A percentile compares a stretch with the other conserved stretches of the same genome.
Evolutionary conservation across 305 asterid genomes (phyloP).

Genomic region (Ajuga reptans): DNA sequence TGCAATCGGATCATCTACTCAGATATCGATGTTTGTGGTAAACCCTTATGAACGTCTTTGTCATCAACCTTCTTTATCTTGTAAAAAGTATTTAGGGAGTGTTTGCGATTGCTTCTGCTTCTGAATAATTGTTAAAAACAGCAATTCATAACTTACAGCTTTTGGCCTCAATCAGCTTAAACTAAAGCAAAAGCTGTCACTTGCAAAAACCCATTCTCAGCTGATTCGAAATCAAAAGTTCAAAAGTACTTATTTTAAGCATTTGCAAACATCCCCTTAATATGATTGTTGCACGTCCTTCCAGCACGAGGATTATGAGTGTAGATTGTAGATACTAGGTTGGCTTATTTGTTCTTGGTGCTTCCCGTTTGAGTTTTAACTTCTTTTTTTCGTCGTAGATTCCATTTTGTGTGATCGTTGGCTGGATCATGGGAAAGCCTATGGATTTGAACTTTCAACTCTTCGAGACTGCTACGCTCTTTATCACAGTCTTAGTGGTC

Average conservation of each 20-base stretch:
- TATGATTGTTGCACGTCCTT: background rate
- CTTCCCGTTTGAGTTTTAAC: background rate
- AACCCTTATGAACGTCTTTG: constrained; percentile 19
- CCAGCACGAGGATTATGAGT: background rate
- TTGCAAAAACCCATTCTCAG: too few relatives aligned
- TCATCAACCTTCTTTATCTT: background rate
- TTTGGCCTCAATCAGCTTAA: too few relatives aligned
- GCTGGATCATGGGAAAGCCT: constrained; percentile 93
- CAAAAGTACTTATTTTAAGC: too few relatives aligned
- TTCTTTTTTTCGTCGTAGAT: constrained; percentile 48
- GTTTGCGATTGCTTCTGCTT: too few relatives aligned
- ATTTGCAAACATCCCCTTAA: background rate
- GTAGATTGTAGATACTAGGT: background rate
- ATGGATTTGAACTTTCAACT: constrained; percentile 98
- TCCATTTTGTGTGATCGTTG: constrained; percentile 92
- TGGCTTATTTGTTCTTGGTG: background rate
- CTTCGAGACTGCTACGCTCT: constrained; percentile 90
- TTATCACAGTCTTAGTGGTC: constrained; percentile 90
- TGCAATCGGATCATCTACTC: constrained; percentile 97
- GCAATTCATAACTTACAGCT: too few relatives aligned
- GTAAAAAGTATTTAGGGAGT: too few relatives aligned
- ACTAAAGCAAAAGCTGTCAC: too few relatives aligned
- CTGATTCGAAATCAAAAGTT: too few relatives aligned
- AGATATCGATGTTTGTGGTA: constrained; percentile 97
- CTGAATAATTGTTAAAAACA: too few relatives aligned